Base-by-base conservation (phyloP, 169 alveolate species). In the Cryptosporidium sp. region DNA sequence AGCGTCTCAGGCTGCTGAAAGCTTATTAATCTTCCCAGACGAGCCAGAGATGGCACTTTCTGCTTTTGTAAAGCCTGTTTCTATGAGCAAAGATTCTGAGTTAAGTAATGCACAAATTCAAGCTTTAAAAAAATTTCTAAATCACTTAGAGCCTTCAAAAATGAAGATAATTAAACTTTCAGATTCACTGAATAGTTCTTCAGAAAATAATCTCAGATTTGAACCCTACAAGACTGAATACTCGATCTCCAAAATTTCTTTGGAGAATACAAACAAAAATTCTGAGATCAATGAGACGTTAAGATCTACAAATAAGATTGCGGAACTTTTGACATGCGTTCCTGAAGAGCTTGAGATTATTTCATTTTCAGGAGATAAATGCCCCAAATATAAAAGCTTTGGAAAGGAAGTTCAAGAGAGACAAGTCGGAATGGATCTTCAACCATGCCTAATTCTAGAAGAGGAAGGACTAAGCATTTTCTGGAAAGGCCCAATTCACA, bases 401-500 rank as follows among this genome's bases (percentile, higher is more conserved):
- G 89, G 50, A 16, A 62, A 65, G 0, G 68, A 37, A 21, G n/a
- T 80, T 10, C 12, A 21, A 43, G 89, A 70, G n/a, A 55, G 43
- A 21, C n/a, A 80, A 21, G 26, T 80, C 12, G 39, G 41, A 39
- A 31, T 18, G 41, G 39, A 10, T 4, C 35, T 41, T 50, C 43
- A 48, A 0, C 89, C 89, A 62, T 80, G 89, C 23, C 75, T 51
- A 23, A 39, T 80, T 14, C 16, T 43, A 18, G 52, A 26, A 39
- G 89, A 80, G 31, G 75, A 80, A 39, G 75, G 75, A 61, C 3
- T 80, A 39, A 59, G 50, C 55, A 43, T 80, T 21, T 80, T 33
- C 41, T 80, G 89, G 89, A 80, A 80, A 33, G 89, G 89, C 4
- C 89, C 89, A 23, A 65, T 80, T 35, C 89, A 80, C 51, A 45